Evolutionary conservation across 495 filamentous ascomycete species (phyloP).

Genomic region (Aspergillus biplanus): DNA sequence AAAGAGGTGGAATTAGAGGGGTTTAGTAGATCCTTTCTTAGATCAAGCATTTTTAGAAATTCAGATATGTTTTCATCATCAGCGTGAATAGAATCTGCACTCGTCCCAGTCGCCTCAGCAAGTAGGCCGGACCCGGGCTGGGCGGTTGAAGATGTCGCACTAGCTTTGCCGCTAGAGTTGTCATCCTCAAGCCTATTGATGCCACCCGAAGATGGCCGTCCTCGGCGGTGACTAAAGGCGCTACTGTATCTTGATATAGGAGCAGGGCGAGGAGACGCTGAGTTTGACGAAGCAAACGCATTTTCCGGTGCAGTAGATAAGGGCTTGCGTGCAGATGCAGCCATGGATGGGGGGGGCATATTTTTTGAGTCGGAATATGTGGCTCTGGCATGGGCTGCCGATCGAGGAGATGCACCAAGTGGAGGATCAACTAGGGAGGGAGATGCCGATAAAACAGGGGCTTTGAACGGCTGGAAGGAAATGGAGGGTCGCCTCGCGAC

Average conservation of each 20-base stretch:
- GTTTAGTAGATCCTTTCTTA: slow-evolving; percentile 75
- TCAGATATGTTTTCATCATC: slow-evolving; percentile 93
- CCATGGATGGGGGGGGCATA: slow-evolving; percentile 57
- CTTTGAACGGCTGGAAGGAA: slow-evolving; percentile 95
- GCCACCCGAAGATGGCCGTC: slow-evolving; percentile 72
- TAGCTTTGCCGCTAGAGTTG: slow-evolving; percentile 86
- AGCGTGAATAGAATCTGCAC: slow-evolving; percentile 77
- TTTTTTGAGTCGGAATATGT: slow-evolving; percentile 65
- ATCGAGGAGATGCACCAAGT: slow-evolving; percentile 63
- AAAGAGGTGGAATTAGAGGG: slow-evolving; percentile 58
- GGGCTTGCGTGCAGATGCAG: slow-evolving; percentile 41
- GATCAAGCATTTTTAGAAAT: slow-evolving; percentile 84
- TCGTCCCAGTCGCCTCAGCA: slow-evolving; percentile 72
- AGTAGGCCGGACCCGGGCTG: slow-evolving; percentile 86
- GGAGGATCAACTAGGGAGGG: slow-evolving; percentile 63
- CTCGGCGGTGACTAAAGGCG: slow-evolving; percentile 85
- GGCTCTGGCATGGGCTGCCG: slow-evolving; percentile 54
- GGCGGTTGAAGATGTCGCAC: slow-evolving; percentile 75
- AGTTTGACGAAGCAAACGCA: slow-evolving; percentile 60
- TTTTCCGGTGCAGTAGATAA: slow-evolving; percentile 59
- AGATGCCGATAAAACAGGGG: slow-evolving; percentile 89
- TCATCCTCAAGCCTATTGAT: slow-evolving; percentile 79
- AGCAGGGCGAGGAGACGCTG: slow-evolving; percentile 74
- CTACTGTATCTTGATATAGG: slow-evolving; percentile 74
- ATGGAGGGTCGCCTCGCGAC: slow-evolving; percentile 77